Conservation (phyloP, 2,329 filamentous ascomycete species). For the Arachnopeziza araneosa region DNA sequence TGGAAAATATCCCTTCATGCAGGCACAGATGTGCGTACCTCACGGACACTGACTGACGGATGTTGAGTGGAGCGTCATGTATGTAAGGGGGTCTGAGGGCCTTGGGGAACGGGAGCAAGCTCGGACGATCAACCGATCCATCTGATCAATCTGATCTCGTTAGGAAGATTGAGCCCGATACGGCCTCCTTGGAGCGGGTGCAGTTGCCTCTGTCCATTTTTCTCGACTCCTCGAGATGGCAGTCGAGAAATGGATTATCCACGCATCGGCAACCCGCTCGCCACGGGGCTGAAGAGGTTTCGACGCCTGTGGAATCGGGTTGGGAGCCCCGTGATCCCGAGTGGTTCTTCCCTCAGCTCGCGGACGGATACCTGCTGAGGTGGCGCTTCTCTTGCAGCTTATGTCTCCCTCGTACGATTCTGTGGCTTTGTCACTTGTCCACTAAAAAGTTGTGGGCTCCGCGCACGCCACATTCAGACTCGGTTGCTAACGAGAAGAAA, state of each 20-base stretch:
- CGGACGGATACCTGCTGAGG: background rate
- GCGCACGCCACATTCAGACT: no score
- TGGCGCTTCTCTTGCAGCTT: constrained; percentile 2
- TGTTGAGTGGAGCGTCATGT: background rate
- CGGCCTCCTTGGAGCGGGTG: background rate
- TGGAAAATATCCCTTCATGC: background rate
- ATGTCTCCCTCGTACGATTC: constrained; percentile 5
- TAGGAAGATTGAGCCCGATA: background rate
- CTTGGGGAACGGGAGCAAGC: background rate
- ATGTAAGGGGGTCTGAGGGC: background rate
- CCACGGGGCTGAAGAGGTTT: background rate
- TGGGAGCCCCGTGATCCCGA: background rate
- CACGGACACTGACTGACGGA: background rate
- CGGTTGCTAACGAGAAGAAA: no score
- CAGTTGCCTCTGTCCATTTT: background rate
- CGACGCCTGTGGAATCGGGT: background rate
- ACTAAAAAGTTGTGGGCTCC: background rate
- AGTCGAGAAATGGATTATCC: background rate
- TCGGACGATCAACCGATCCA: no score
- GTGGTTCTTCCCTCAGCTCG: background rate
- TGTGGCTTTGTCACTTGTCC: background rate
- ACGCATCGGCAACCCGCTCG: background rate
- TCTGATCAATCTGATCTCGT: background rate
- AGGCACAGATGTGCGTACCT: background rate
- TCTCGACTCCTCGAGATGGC: background rate